Percentiles rank a stretch among this genome's conserved stretches.
Conservation (phyloP, 2,329 filamentous ascomycete genomes). For the Sphaceloma murrayae region DNA sequence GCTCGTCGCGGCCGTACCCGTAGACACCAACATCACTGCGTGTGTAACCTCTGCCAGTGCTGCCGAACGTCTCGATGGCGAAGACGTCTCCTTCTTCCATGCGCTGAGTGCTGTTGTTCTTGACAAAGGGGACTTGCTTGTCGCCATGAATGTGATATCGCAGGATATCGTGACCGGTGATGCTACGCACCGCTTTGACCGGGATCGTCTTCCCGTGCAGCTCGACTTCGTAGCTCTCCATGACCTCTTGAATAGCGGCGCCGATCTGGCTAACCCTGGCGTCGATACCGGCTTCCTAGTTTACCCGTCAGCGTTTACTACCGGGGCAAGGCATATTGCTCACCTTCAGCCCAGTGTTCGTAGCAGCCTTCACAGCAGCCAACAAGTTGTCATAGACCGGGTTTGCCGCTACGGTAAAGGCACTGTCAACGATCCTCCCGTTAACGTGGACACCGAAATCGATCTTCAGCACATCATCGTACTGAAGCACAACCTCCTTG, state of each 20-base stretch:
- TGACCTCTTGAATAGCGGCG: constrained; percentile 81
- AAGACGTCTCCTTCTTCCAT: constrained; percentile 97
- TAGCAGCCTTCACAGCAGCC: constrained; percentile 41
- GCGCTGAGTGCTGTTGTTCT: constrained; percentile 81
- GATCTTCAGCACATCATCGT: constrained; percentile 63
- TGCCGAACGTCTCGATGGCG: constrained; percentile 92
- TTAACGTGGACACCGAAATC: constrained; percentile 65
- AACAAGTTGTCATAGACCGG: constrained; percentile 59
- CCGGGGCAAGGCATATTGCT: constrained; percentile 87
- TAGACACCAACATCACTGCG: constrained; percentile 72
- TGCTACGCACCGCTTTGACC: constrained; percentile 59
- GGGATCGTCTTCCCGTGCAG: constrained; percentile 68
- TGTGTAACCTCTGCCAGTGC: constrained; percentile 81
- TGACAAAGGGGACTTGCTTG: constrained; percentile 91
- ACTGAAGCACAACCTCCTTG: constrained; percentile 62
- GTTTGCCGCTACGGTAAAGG: constrained; percentile 60
- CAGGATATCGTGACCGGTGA: constrained; percentile 83
- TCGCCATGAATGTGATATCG: constrained; percentile 84
- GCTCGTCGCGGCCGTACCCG: constrained; percentile 69
- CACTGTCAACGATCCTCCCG: constrained; percentile 61
- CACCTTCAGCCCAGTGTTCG: constrained; percentile 68
- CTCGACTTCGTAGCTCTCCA: constrained; percentile 88
- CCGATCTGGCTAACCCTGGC: too few relatives aligned
- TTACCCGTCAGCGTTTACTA: too few relatives aligned
- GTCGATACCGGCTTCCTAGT: constrained; percentile 67